Percentiles rank a stretch among this genome's conserved stretches.
Conservation (phyloP, 2,329 filamentous ascomycete genomes). For the Aspergillus tubingensis region DNA sequence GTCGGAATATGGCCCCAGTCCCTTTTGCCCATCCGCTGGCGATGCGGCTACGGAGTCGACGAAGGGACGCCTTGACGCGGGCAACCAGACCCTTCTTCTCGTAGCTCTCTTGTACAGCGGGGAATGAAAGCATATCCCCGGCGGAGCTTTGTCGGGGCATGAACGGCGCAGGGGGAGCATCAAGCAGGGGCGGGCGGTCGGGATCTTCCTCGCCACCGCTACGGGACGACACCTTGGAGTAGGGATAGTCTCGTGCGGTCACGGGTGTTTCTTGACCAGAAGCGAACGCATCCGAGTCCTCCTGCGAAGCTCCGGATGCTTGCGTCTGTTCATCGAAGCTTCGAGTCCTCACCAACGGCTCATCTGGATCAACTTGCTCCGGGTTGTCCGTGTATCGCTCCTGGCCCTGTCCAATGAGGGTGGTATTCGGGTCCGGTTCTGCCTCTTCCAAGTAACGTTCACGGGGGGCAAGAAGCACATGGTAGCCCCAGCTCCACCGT, state of each 20-base stretch:
- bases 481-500: slow-evolving; percentile 97
- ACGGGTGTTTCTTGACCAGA: slow-evolving; percentile 47
- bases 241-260: slow-evolving; percentile 34
- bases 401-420: slow-evolving; percentile 42
- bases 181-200: slow-evolving; percentile 29
- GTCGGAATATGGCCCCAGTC: slow-evolving; percentile 43
- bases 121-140: slow-evolving; percentile 64
- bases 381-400: slow-evolving; percentile 45
- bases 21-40: slow-evolving; percentile 24
- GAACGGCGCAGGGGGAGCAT: slow-evolving; percentile 39
- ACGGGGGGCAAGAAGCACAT: slow-evolving; percentile 86
- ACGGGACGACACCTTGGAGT: slow-evolving; percentile 35
- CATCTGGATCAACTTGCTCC: slow-evolving; percentile 39
- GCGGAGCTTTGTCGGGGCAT: slow-evolving; percentile 43
- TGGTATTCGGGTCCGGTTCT: slow-evolving; percentile 39
- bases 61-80: slow-evolving; percentile 28
- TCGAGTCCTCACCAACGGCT: slow-evolving; percentile 38
- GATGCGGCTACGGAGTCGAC: slow-evolving; percentile 22
- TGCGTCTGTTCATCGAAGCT: slow-evolving; percentile 30
- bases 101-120: slow-evolving; percentile 33
- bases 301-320: slow-evolving; percentile 13
- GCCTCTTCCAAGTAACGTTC: slow-evolving; percentile 53
- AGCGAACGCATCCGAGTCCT: slow-evolving; percentile 28
- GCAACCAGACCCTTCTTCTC: slow-evolving; percentile 33
- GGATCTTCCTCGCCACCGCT: slow-evolving; percentile 23